phyloP scores from a whole-genome alignment of 805 yeast genomes.

The Kodamaea jinghongensis region DNA sequence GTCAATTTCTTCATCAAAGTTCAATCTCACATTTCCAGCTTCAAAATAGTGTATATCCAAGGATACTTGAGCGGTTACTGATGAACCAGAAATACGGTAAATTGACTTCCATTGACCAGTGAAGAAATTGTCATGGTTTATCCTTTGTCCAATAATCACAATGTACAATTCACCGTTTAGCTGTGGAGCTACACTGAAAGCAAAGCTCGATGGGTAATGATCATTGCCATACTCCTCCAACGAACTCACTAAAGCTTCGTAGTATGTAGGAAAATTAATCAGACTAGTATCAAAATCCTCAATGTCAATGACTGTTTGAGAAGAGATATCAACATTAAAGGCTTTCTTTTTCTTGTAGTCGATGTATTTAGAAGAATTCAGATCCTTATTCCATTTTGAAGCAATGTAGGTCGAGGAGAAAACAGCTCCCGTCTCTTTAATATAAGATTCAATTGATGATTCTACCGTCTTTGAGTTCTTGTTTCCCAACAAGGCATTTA shows the following conservation, averaged over 20 bases:
- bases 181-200: conserved; percentile 42
- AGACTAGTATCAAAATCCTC: conserved; percentile 36
- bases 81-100: conserved; percentile 43
- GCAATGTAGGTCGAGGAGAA: conserved; percentile 33
- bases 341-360: conserved; percentile 49
- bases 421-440: conserved; percentile 28
- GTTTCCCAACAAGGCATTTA: conserved; percentile 22
- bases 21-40: conserved; percentile 90
- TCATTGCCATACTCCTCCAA: conserved; percentile 54
- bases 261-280: conserved; percentile 26
- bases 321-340: conserved; percentile 59
- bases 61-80: conserved; percentile 51
- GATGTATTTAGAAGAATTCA: conserved; percentile 41
- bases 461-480: conserved; percentile 21
- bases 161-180: conserved; percentile 37
- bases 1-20: conserved; percentile 36
- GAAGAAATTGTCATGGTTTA: conserved; percentile 76
- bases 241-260: conserved; percentile 24
- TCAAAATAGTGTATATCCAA: conserved; percentile 90
- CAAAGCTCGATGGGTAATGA: conserved; percentile 62
- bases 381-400: conserved; percentile 30
- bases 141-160: conserved; percentile 66
- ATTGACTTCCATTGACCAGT: conserved; percentile 85
- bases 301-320: conserved; percentile 49
- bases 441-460: conserved; percentile 26